Evolutionary conservation across 108 stramenopile genomes (phyloP), one percentile per base, ranked within the genome.

Genomic region (Craspedostauros australis): DNA sequence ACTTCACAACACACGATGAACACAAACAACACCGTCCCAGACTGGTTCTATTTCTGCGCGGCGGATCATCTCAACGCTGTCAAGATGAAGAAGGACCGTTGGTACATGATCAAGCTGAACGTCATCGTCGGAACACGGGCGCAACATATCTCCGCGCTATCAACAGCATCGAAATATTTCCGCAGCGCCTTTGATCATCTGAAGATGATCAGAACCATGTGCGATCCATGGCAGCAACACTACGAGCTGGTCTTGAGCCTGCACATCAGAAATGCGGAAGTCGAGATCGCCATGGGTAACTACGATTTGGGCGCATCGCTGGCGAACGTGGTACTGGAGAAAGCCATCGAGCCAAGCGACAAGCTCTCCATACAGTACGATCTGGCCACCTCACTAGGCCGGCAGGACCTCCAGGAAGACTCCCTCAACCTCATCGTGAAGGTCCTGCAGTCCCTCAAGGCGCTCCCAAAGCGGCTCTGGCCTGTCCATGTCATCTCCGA

Each of bases 51-150:
- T 8, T 27, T 50, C 9, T 5, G 12, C 23, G 48, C 48, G 6
- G 48, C 48, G 6, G 48, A 50, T 50, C 48, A 50, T 14, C 18
- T 50, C 30, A 11, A 16, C 31, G 50, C 33, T 19, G 49, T n/a
- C 14, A 33, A n/a, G 19, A 50, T n/a, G 15, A 9, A 20, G 8
- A 33, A 50, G 7, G 57, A 58, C n/a, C 15, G 49, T 34, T 18
- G 50, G 6, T 14, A 6, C 7, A 7, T 61, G 41, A 50, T 53
- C 14, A 31, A 55, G 25, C 60, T 61, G 14, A 54, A 50, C 44
- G 24, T 51, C 7, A 26, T 19, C 4, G 60, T 53, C 6, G 60
- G 53, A 14, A 22, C 3, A 16, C 16, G 14, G 4, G 39, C 40
- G 14, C 43, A 9, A 28, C n/a, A 22, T 6, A 9, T 9, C 9